Base-by-base conservation (phyloP, 116 monocot genomes). In the Iris pallida region DNA sequence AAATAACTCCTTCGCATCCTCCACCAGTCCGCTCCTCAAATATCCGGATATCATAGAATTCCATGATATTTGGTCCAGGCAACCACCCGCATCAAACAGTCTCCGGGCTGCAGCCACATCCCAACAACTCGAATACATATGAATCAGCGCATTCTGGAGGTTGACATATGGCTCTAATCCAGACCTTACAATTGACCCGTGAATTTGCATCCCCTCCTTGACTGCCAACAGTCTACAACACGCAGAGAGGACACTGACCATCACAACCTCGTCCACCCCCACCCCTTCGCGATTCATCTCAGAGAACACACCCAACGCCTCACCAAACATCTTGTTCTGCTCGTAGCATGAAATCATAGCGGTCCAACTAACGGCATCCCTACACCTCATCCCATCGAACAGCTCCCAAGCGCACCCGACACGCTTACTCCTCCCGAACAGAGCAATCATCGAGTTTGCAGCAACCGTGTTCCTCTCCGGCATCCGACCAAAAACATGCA, bases 21-120 rank as follows among this genome's bases (percentile, higher is more conserved):
- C 61, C 6, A 88, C 46, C 17, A 71, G 68, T 4, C 88, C 81
- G 53, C 83, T 80, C 53, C 84, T 90, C 54, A 87, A 53, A 55
- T 84, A 95, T 45, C 95, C 85, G 4, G 80, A 78, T 66, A 95
- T 66, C 86, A 95, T 83, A 17, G 90, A 92, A 75, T 96, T 96
- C 82, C 87, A 87, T 15, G 96, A 89, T 67, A 96, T 80, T 42
- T 84, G 84, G 61, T 90, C 87, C 74, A 76, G 64, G 47, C 47
- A 46, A 6, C 44, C 11, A 16, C 75, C 61, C 3, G 20, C 60
- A 74, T 86, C 64, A 65, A 90, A 90, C 51, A 86, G 30, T 42
- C 53, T 64, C 20, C 61, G 66, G 5, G 90, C 86, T 0, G 71
- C 78, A 30, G 13, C 11, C 13, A 81, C 46, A 59, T 78, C 48